Conservation (phyloP, 345 rosid genomes). For the Populus simonii region DNA sequence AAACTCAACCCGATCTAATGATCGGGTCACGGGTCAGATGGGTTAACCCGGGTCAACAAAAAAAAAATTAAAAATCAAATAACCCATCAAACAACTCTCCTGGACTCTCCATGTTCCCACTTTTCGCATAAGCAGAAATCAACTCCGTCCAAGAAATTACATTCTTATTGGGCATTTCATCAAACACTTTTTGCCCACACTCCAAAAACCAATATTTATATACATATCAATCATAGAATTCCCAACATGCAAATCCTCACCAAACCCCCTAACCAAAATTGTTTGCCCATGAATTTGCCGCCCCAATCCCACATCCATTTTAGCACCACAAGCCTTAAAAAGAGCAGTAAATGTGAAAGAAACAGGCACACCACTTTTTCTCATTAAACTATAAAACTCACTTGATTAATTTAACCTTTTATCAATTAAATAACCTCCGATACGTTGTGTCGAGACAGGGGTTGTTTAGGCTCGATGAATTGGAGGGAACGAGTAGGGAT, state of each 20-base stretch:
- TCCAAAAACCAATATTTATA: slow-evolving; percentile 47
- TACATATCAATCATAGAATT: slow-evolving; percentile 65
- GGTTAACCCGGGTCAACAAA: too few species aligned
- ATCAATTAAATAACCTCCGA: slow-evolving; percentile 50
- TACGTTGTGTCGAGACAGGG: slow-evolving; percentile 62
- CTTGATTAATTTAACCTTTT: slow-evolving; percentile 38
- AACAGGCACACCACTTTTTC: slow-evolving; percentile 45
- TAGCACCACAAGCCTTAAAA: slow-evolving; percentile 52
- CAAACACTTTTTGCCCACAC: slow-evolving; percentile 58
- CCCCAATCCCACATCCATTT: slow-evolving; percentile 46
- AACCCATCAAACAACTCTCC: too few species aligned
- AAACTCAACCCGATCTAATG: not conserved
- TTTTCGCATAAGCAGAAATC: too few species aligned
- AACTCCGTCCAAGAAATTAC: too few species aligned
- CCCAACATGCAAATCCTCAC: slow-evolving; percentile 57
- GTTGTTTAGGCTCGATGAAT: slow-evolving; percentile 59
- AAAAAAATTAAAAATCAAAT: too few species aligned
- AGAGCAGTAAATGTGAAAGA: slow-evolving; percentile 80
- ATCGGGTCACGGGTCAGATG: too few species aligned
- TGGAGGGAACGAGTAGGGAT: slow-evolving; percentile 62
- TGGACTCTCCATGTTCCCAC: too few species aligned
- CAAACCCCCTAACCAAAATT: slow-evolving; percentile 60
- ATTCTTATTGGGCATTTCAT: slow-evolving; percentile 63
- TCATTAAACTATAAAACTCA: slow-evolving; percentile 48
- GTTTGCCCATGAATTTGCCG: slow-evolving; percentile 72